Evolutionary conservation across 169 alveolate genomes (phyloP), one percentile per base, ranked within the genome.

Genomic region (Ichthyophthirius multifiliis): DNA sequence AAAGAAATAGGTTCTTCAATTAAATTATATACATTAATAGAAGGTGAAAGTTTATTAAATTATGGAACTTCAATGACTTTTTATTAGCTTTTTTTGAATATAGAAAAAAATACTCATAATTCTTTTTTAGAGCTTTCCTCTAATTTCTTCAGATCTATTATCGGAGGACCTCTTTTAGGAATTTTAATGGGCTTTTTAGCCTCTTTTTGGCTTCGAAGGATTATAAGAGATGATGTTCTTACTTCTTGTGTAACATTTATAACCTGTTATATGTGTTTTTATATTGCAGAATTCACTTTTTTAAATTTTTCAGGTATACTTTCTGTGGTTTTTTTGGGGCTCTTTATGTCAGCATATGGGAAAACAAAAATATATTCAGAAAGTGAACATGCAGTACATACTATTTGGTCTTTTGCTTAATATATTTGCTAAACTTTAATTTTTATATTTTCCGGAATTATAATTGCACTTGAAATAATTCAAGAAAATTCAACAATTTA

Each of bases 41-140:
- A 88, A 65, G 90, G 93, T 23, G 92, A 89, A 76, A 77, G 83
- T 5, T 65, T 86, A 30, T 44, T 86, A 1, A 89, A 89, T 47
- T 92, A 89, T 64, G 94, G 90, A 13, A 88, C 89, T 7, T 90
- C 90, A 3, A 63, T 83, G 85, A n/a, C n/a, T n/a, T n/a, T n/a
- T n/a, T n/a, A n/a, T n/a, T n/a, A n/a, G n/a, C n/a, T n/a, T n/a
- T n/a, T n/a, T n/a, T n/a, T n/a, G n/a, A n/a, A n/a, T n/a, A n/a
- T n/a, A n/a, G n/a, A n/a, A n/a, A n/a, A n/a, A n/a, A n/a, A n/a
- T n/a, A n/a, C n/a, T n/a, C n/a, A n/a, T n/a, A n/a, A n/a, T n/a
- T n/a, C n/a, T n/a, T n/a, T n/a, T n/a, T n/a, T n/a, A n/a, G n/a
- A n/a, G n/a, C n/a, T n/a, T n/a, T n/a, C n/a, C n/a, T n/a, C n/a